Evolutionary conservation across 306 rosid genomes (phyloP).

Genomic region (Prunus armeniaca): DNA sequence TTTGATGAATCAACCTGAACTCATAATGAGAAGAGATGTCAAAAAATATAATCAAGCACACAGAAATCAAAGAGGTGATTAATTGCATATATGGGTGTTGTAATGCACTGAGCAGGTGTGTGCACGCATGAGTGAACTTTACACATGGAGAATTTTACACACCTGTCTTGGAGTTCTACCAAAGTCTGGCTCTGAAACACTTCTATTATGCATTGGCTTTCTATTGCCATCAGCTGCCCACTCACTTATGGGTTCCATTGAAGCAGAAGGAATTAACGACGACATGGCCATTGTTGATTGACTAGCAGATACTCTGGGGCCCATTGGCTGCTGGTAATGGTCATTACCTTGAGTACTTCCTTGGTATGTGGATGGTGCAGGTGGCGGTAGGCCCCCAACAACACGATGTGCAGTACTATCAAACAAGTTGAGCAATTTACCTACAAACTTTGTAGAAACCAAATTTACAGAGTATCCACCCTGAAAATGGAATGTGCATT

Average conservation of each 20-base stretch:
- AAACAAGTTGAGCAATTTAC: constrained; percentile 77
- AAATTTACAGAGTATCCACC: constrained; percentile 81
- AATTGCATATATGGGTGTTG: background rate
- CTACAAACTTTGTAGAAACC: constrained; percentile 75
- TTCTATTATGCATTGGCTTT: constrained; percentile 65
- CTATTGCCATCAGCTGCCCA: constrained; percentile 57
- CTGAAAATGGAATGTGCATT: constrained; percentile 41
- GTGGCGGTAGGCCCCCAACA: constrained; percentile 90
- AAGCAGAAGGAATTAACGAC: constrained; percentile 77
- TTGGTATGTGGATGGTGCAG: constrained; percentile 61
- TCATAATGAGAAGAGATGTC: constrained; percentile 14
- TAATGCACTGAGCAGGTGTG: background rate
- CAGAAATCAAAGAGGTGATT: background rate
- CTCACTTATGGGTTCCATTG: constrained; percentile 81
- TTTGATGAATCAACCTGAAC: constrained; percentile 44
- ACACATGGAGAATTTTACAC: constrained; percentile 21
- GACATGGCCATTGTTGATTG: constrained; percentile 90
- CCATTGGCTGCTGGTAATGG: constrained; percentile 46
- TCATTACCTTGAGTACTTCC: constrained; percentile 51
- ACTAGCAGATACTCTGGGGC: constrained; percentile 61
- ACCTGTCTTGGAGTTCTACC: constrained; percentile 86
- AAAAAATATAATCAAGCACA: constrained; percentile 12
- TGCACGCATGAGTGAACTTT: background rate
- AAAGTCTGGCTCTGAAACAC: constrained; percentile 93
- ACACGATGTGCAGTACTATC: constrained; percentile 93